Base-by-base conservation (phyloP, 148 eudicot species). In the Silene latifolia region DNA sequence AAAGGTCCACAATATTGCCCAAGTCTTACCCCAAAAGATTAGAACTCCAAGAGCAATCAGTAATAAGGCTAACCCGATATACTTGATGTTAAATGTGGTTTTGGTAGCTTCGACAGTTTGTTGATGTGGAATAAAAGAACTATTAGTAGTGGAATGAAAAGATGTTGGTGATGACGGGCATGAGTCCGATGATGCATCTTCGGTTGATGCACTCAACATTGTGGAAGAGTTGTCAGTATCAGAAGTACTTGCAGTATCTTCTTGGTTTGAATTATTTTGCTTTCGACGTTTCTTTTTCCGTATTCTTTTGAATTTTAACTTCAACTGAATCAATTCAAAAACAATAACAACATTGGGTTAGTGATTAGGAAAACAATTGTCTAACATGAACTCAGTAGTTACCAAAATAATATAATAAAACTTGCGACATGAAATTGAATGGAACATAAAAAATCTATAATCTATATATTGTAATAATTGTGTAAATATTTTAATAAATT, bases 1-100 rank as follows among this genome's bases (percentile, higher is more conserved):
- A 24, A 57, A 76, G 19, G 74, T 69, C 19, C 79, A 76, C 12
- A 60, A 44, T 69, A 76, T 69, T n/a, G 79, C 79, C 29, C 60
- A 76, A 39, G 53, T 46, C 68, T 60, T 69, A 6, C 79, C 79
- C n/a, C 46, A 76, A 18, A 76, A 21, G 0, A 60, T 72, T 20
- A 76, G 61, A 15, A 69, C 74, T 64, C 73, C 74, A 21, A 76
- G 25, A 19, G 77, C 27, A 8, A 65, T 19, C 9, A 74, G 8
- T 39, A 74, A 27, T 5, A 29, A 51, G 9, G 32, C 29, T 44
- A 68, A 18, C 18, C 35, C 51, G 7, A 23, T 63, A 51, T 54
- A 62, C 0, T 29, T 67, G 29, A 48, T 23, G 32, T 14, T 23
- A 48, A 20, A 69, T 15, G 54, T 69, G 12, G 35, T 48, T 12